These are phyloP conservation scores for Ligustrum vulgare DNA, from an alignment of 257 asterid genomes.

Conservation along the genomic window DNA sequence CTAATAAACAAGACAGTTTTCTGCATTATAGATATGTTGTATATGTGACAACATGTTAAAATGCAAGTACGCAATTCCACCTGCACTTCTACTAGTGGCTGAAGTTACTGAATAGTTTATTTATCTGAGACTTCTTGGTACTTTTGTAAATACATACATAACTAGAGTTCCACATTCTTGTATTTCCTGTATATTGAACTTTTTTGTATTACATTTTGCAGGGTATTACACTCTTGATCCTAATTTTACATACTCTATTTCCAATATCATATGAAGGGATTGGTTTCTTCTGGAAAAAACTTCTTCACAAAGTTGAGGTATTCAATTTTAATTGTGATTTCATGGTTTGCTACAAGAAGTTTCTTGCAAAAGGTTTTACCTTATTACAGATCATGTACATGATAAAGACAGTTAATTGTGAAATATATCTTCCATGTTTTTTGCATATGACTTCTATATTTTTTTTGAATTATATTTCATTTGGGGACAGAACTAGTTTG, in stretches of 20 bases:
- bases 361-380: not conserved
- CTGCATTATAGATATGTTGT: not conserved
- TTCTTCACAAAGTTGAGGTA: slow-evolving; percentile 76
- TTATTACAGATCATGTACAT: not conserved
- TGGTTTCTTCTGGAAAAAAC: slow-evolving; percentile 65
- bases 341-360: slow-evolving; percentile 16
- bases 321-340: slow-evolving; percentile 13
- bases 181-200: slow-evolving; percentile 16
- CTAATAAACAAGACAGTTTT: not conserved
- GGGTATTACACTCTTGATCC: slow-evolving; percentile 71
- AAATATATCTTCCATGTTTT: not conserved
- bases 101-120: slow-evolving; percentile 15
- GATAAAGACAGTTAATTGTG: not conserved
- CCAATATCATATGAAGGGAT: slow-evolving; percentile 87
- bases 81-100: not conserved
- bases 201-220: slow-evolving; percentile 36
- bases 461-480: not conserved
- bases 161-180: not conserved
- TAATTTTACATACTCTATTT: slow-evolving; percentile 59
- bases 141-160: not conserved
- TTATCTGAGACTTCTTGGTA: not conserved
- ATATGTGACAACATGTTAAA: not conserved
- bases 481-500: not conserved
- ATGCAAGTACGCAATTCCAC: not conserved
- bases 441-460: not conserved